Conservation (phyloP, 1,139 yeast species). For the Diutina sp. region DNA sequence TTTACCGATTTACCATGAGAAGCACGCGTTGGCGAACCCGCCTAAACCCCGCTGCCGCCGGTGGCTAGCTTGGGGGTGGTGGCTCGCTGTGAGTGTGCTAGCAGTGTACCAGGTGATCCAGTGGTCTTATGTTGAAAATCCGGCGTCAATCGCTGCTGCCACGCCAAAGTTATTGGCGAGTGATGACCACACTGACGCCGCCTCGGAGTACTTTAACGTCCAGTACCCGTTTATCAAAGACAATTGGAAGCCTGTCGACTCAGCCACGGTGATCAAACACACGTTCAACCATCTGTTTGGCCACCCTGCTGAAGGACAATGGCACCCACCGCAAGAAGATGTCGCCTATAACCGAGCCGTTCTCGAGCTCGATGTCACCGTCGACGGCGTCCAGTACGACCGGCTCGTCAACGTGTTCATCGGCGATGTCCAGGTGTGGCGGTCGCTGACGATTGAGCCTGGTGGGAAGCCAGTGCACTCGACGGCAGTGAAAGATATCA, state of each 20-base stretch:
- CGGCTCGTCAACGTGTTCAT: slow-evolving; percentile 60
- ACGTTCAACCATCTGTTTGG: background rate
- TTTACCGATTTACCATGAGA: background rate
- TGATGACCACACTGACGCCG: background rate
- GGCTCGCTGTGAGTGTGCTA: background rate
- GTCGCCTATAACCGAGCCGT: slow-evolving; percentile 22
- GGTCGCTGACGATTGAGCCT: slow-evolving; percentile 81
- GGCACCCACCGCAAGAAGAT: background rate
- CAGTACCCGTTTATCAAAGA: background rate
- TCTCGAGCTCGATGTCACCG: slow-evolving; percentile 43
- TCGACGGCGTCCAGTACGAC: slow-evolving; percentile 64
- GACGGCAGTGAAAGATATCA: slow-evolving; percentile 47
- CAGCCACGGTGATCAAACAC: background rate
- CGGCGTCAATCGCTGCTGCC: background rate
- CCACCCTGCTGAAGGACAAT: background rate
- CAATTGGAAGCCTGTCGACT: background rate
- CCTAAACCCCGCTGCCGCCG: background rate
- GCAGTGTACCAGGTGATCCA: background rate
- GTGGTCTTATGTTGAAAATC: background rate
- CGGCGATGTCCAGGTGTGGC: slow-evolving; percentile 62
- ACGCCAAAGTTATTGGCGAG: background rate
- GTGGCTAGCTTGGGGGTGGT: background rate
- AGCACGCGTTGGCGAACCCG: background rate
- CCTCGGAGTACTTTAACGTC: background rate
- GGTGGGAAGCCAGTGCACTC: slow-evolving; percentile 35